Base-by-base conservation (phyloP, 129 eudicot genomes). In the Glebionis coronaria region DNA sequence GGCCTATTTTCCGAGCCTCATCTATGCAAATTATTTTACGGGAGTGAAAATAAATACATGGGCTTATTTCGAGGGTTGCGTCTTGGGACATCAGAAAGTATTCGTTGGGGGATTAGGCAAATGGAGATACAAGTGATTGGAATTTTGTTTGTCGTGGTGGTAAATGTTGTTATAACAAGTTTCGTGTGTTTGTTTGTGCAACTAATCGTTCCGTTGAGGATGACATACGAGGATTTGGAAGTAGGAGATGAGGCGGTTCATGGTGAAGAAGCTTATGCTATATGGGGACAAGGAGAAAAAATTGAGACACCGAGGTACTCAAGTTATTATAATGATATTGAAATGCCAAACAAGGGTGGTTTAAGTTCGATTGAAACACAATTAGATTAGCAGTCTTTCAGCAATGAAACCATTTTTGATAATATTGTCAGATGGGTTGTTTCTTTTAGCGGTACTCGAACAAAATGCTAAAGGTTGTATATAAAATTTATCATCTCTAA, bases 261-360 rank as follows among this genome's bases (percentile, higher is more conserved):
- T 70, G 95, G 95, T 9, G 95, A 87, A 63, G 90, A 82, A 61
- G 95, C 90, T 16, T 87, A 87, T 70, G 87, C 95, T 49, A 82
- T 87, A 11, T 82, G 84, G 86, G 95, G 90, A 5, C 82, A 87
- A 72, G 95, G 95, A 1, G 84, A 84, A 18, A 74, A 80, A 74
- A 63, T 77, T n/a, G 90, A 82, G 76, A 81, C 78, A 51, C 76
- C 82, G 0, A 70, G 72, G 60, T 77, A 72, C 50, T 77, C 86
- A 11, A 76, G 80, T 61, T 76, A 75, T 68, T 75, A 75, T 61
- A 75, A 68, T 27, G 80, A 75, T 68, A 68, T 75, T 15, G 80
- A 75, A 52, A 15, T 58, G n/a, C 58, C 75, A 12, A 75, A 75
- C 4, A 28, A 27, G n/a, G 15, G n/a, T 8, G 56, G 9, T 5